Base-by-base conservation (phyloP, 257 asterid species). In the Jaltomata sinuosa region DNA sequence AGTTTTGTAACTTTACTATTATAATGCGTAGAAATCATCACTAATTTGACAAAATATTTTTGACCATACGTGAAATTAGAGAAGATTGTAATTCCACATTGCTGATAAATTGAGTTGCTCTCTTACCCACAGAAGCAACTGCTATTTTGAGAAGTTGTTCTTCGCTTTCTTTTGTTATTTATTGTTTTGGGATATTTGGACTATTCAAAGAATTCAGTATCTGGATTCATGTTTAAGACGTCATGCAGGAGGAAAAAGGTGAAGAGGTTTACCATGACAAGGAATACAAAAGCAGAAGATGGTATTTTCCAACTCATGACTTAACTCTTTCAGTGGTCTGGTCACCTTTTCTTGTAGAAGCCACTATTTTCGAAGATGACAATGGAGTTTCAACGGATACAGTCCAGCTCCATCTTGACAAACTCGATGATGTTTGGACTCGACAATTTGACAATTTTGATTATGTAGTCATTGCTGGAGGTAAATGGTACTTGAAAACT, bases 291-390 rank as follows among this genome's bases (percentile, higher is more conserved):
- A 87, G 90, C 78, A 88, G 92, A 79, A 90, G 89, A 87, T 95
- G 99, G 99, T 36, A 88, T 81, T 93, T 95, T 84, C 97, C 95
- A 1, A 72, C 79, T 8, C 79, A 88, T 92, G 94, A 93, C 86
- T 88, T 90, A 31, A 90, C 94, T 0, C 38, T 95, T 21, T 94
- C 95, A 1, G 91, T 85, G 64, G 25, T 95, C 38, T 95, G 99
- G 99, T 90, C 98, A 25, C 99, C 99, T 40, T 90, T 94, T 71
- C 92, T 95, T 34, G 93, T 97, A 9, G 34, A 92, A 64, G 97
- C 98, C 15, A 89, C 85, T 77, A 89, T 90, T 68, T 87, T 87
- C 11, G 97, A 93, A 88, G 97, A 95, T 25, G 22, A 69, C 1
- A 84, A 91, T 7, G 99, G 98, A 21, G 93, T 92, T 53, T 90